Percentiles rank a stretch among this genome's conserved stretches.
These are phyloP conservation scores for Aspergillus saccharolyticus DNA, from an alignment of 495 filamentous ascomycete species.

Conservation along the genomic window DNA sequence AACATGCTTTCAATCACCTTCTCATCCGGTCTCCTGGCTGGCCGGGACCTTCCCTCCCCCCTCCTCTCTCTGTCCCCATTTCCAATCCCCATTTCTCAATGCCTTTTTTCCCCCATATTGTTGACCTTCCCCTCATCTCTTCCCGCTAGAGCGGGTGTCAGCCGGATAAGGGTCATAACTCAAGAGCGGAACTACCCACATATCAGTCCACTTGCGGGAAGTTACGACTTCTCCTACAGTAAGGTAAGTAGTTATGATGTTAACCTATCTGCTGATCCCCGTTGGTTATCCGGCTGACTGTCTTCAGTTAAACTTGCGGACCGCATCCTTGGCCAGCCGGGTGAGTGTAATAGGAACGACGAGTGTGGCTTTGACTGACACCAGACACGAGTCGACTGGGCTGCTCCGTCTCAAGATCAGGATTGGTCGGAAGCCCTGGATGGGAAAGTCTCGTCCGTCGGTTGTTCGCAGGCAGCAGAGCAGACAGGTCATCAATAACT, in stretches of 20 bases:
- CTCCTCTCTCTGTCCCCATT: neutral
- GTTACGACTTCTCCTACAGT: no score
- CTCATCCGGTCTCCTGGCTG: neutral
- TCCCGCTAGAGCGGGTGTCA: neutral
- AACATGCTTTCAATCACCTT: slow-evolving; percentile 6
- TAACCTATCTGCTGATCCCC: neutral
- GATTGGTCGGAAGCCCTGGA: neutral
- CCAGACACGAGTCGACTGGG: neutral
- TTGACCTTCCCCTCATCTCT: neutral
- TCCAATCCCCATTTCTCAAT: neutral
- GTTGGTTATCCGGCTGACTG: neutral
- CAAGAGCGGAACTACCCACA: neutral
- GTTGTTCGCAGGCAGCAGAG: slow-evolving; percentile 4
- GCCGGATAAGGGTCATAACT: neutral
- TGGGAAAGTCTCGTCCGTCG: slow-evolving; percentile 1
- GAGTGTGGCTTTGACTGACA: neutral
- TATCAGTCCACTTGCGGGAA: no score
- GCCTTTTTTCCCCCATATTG: neutral
- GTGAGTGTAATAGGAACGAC: neutral
- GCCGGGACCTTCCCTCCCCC: no score
- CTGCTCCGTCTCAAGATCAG: neutral
- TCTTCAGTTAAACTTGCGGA: neutral
- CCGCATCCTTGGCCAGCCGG: neutral
- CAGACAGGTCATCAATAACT: slow-evolving; percentile 4
- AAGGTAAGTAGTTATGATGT: neutral